These are phyloP conservation scores for Fusarium longipes DNA, from an alignment of 2,329 filamentous ascomycete genomes.

Conservation along the genomic window DNA sequence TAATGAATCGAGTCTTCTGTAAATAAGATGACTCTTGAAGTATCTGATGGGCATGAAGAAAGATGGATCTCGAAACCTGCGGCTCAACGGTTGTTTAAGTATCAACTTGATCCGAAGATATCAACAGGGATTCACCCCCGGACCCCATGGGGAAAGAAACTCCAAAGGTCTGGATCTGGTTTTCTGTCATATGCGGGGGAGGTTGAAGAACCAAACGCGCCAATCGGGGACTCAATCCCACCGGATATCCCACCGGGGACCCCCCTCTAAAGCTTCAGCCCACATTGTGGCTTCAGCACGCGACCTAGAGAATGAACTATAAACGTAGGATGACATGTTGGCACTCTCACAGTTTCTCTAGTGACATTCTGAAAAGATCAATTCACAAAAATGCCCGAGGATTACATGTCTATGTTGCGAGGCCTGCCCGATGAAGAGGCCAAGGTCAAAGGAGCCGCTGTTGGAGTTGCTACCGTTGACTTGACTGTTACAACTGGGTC, in stretches of 20 bases:
- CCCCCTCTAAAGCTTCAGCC: not conserved
- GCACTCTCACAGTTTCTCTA: not conserved
- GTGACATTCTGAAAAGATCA: not conserved
- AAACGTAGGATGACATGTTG: not conserved
- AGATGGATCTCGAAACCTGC: not conserved
- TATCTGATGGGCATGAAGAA: not conserved
- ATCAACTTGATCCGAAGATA: not conserved
- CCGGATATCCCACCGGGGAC: constrained; percentile 1
- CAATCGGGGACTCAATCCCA: not conserved
- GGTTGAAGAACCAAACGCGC: not conserved
- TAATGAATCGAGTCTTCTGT: not conserved
- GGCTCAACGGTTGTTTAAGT: constrained; percentile 3
- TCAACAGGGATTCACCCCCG: not conserved
- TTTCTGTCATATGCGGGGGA: not conserved
- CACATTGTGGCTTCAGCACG: not conserved
- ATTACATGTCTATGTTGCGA: constrained; percentile 17
- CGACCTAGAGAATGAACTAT: not conserved
- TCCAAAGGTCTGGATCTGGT: not conserved
- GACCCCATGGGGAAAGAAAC: constrained; percentile 7
- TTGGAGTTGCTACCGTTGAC: constrained; percentile 11
- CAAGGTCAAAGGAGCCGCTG: constrained; percentile 2
- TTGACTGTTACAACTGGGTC: constrained; percentile 1
- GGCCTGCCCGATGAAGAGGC: not conserved
- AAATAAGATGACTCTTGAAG: not conserved
- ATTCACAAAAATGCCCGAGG: constrained; percentile 3